A percentile compares a stretch with the other conserved stretches of the same genome.
phyloP scores from a whole-genome alignment of 164 flowering plant species.

The Malania oleifera region DNA sequence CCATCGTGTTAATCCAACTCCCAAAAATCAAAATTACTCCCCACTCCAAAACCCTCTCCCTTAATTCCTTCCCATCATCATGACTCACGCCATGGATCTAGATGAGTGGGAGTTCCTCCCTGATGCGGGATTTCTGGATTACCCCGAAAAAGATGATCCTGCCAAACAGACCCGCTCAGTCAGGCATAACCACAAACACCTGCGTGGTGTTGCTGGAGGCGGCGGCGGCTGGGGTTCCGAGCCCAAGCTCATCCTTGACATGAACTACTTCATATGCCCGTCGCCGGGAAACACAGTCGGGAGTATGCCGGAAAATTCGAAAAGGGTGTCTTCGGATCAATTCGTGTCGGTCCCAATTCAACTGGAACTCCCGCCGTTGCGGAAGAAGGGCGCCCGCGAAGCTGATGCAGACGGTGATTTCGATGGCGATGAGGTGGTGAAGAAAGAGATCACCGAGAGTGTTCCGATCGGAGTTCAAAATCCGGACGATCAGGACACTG shows the following conservation, averaged over 20 bases:
- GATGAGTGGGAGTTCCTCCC: slow-evolving; percentile 54
- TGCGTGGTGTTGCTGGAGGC: background rate
- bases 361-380: slow-evolving; percentile 17
- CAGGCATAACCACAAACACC: too few species aligned
- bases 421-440: slow-evolving; percentile 11
- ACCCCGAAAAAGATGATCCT: slow-evolving; percentile 11
- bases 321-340: slow-evolving; percentile 9
- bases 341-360: slow-evolving; percentile 24
- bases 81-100: slow-evolving; percentile 41
- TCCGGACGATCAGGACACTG: slow-evolving; percentile 26
- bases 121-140: slow-evolving; percentile 33
- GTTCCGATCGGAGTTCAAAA: slow-evolving; percentile 1
- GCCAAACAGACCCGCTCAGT: background rate
- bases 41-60: background rate
- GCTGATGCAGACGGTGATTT: slow-evolving; percentile 12
- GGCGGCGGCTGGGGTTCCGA: slow-evolving; percentile 3
- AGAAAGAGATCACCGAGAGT: slow-evolving; percentile 1
- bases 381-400: slow-evolving; percentile 12
- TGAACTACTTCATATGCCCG: slow-evolving; percentile 42
- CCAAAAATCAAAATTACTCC: background rate
- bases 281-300: slow-evolving; percentile 9
- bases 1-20: too few species aligned
- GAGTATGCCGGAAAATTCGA: background rate
- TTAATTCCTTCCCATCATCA: background rate
- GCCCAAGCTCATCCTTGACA: slow-evolving; percentile 21